Evolutionary conservation across 176 grass and related monocot genomes (phyloP).

Genomic region (Aegilops sharonensis): DNA sequence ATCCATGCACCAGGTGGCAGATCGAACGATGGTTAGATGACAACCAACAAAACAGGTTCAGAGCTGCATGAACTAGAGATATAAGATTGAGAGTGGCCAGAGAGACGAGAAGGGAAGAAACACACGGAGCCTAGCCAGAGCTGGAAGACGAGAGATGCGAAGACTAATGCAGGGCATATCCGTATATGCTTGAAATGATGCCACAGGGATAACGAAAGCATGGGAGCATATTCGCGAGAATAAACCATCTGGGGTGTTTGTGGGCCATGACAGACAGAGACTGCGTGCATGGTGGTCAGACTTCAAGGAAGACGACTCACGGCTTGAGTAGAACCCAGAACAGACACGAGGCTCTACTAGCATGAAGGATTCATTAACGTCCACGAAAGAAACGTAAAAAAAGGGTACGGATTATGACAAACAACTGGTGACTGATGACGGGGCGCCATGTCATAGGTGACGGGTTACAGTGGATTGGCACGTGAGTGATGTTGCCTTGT

Average conservation of each 20-base stretch:
- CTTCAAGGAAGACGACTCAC: background rate
- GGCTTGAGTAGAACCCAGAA: background rate
- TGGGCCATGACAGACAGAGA: background rate
- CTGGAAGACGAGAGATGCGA: background rate
- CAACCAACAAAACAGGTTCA: conserved; percentile 69
- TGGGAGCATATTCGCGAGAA: conserved; percentile 9
- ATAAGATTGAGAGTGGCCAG: background rate
- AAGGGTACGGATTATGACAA: background rate
- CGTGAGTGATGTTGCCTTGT: too few relatives aligned
- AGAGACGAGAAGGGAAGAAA: too few relatives aligned
- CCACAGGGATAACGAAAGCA: background rate
- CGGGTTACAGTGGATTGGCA: too few relatives aligned
- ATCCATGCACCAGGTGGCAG: background rate
- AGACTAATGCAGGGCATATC: conserved; percentile 31
- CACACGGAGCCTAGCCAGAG: background rate
- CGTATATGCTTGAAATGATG: conserved; percentile 43
- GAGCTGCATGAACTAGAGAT: conserved; percentile 24
- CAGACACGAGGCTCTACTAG: background rate
- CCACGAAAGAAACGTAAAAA: background rate
- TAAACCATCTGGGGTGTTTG: background rate
- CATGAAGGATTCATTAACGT: background rate
- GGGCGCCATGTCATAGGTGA: background rate
- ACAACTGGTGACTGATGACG: background rate
- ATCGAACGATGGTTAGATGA: conserved; percentile 50
- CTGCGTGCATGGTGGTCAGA: background rate